These are phyloP conservation scores for Eucalyptus virginea DNA, from an alignment of 345 rosid species.

Conservation along the genomic window DNA sequence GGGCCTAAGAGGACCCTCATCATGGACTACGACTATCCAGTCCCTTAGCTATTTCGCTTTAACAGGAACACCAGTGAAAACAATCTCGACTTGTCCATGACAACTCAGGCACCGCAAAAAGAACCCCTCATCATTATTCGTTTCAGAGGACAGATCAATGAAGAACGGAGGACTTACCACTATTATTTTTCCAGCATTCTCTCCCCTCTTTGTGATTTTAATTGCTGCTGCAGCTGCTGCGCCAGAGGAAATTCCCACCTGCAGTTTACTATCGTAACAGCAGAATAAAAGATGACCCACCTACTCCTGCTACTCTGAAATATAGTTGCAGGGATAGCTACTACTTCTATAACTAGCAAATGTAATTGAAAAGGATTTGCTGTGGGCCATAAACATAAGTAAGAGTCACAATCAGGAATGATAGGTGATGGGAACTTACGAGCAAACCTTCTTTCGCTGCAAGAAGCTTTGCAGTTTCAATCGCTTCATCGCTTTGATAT, in stretches of 20 bases:
- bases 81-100: neutral
- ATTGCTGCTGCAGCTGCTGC: conserved; percentile 83
- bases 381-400: neutral
- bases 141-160: neutral
- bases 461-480: conserved; percentile 66
- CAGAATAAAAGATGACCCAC: neutral
- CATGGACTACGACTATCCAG: neutral
- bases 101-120: neutral
- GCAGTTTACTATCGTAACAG: neutral
- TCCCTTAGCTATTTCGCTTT: neutral
- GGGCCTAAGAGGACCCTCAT: too few species aligned
- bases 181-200: conserved; percentile 72
- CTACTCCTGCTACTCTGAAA: neutral
- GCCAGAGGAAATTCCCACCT: conserved; percentile 95
- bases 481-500: conserved; percentile 70
- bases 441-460: conserved; percentile 83
- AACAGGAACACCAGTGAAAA: neutral
- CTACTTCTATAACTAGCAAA: neutral
- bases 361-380: neutral
- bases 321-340: neutral
- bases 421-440: conserved; percentile 20
- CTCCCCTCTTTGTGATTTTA: conserved; percentile 67
- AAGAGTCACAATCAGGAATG: neutral
- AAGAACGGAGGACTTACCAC: conserved; percentile 33
- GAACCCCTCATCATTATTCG: neutral